Conservation (phyloP, 2,329 filamentous ascomycete genomes). For the Aspergillus ustus region DNA sequence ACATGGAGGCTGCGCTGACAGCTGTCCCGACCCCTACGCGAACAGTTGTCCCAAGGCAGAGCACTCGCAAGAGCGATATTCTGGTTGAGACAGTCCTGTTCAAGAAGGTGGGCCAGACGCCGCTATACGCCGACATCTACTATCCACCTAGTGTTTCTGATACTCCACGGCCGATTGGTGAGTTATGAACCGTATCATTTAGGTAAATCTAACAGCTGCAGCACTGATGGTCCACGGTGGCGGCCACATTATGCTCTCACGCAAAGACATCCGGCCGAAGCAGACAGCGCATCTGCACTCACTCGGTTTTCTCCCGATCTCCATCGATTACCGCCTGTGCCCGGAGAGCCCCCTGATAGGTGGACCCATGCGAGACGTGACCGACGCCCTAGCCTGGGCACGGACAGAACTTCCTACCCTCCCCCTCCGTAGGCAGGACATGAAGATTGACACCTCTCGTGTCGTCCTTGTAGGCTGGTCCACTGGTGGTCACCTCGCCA, state of each 20-base stretch:
- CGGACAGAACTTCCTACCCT: slow-evolving; percentile 38
- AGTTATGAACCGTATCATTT: neutral
- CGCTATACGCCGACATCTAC: neutral
- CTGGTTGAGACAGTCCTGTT: neutral
- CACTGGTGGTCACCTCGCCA: slow-evolving; percentile 51
- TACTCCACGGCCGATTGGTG: neutral
- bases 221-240: slow-evolving; percentile 26
- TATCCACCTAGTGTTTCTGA: neutral
- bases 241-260: slow-evolving; percentile 16
- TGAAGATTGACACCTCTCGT: slow-evolving; percentile 23
- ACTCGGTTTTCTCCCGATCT: slow-evolving; percentile 52
- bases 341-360: slow-evolving; percentile 51
- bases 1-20: neutral
- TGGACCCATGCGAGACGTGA: slow-evolving; percentile 36
- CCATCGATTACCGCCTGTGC: slow-evolving; percentile 57
- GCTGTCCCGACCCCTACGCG: neutral
- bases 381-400: slow-evolving; percentile 37
- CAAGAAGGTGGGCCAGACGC: neutral
- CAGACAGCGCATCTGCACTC: slow-evolving; percentile 48
- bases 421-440: neutral
- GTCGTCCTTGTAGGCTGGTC: slow-evolving; percentile 56
- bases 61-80: neutral
- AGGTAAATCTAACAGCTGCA: neutral
- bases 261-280: slow-evolving; percentile 11
- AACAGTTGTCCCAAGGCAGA: neutral